Percentiles rank a stretch among this genome's conserved stretches.
Evolutionary conservation across 2,329 filamentous ascomycete genomes (phyloP).

Genomic region (Fusarium sp.): DNA sequence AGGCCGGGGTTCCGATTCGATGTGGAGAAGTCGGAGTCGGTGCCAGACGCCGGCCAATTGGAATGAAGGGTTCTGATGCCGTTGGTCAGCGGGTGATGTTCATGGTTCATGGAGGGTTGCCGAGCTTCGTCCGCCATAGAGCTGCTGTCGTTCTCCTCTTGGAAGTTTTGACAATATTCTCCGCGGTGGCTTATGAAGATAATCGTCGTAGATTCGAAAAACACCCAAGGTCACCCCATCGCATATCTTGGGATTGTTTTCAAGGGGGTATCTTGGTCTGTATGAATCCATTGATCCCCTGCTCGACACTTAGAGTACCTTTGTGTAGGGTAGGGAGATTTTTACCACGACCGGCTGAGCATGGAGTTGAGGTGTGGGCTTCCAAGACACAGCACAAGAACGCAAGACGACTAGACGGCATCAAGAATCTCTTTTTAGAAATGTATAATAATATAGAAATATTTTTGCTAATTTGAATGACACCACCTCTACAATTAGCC

Average conservation of each 20-base stretch:
- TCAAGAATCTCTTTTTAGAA: background rate
- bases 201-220: too few relatives aligned
- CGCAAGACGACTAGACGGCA: too few relatives aligned
- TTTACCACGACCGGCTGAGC: background rate
- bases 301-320: background rate
- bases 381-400: background rate
- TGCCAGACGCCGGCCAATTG: background rate
- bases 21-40: background rate
- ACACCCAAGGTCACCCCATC: too few relatives aligned
- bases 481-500: background rate
- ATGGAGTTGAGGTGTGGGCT: background rate
- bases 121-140: background rate
- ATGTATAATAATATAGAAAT: background rate
- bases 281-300: background rate
- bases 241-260: too few relatives aligned
- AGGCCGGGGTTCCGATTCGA: background rate
- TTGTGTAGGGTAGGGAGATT: background rate
- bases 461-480: background rate
- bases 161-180: background rate
- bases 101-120: background rate
- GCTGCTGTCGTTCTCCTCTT: background rate
- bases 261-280: too few relatives aligned
- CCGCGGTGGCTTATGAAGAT: too few relatives aligned
- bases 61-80: background rate
- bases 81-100: background rate